Evolutionary conservation across 1,284 basidiomycete species (phyloP).

Genomic region (Apiotrichum siamense): DNA sequence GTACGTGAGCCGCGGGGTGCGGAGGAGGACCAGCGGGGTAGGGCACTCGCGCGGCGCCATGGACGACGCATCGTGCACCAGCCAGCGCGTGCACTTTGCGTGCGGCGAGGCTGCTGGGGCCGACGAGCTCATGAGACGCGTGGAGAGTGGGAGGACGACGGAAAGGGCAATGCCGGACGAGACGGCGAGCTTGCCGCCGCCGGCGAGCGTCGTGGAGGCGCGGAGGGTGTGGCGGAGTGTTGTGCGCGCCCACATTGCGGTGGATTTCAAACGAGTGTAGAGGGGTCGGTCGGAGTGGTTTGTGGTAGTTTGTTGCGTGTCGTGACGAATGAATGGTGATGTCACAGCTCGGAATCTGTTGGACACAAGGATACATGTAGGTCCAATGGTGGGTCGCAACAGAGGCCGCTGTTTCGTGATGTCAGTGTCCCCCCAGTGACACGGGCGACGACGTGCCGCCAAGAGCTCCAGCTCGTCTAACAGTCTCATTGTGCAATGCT

Average conservation of each 20-base stretch:
- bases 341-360: too few relatives aligned
- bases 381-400: too few relatives aligned
- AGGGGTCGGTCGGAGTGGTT: not conserved
- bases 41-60: constrained; percentile 35
- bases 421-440: too few relatives aligned
- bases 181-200: not conserved
- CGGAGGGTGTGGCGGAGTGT: not conserved
- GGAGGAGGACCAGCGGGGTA: constrained; percentile 36
- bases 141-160: not conserved
- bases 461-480: too few relatives aligned
- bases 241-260: not conserved
- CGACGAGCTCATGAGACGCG: not conserved
- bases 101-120: not conserved
- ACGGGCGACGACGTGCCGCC: too few relatives aligned
- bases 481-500: too few relatives aligned
- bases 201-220: not conserved
- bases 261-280: too few relatives aligned
- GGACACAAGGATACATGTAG: too few relatives aligned
- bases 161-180: not conserved
- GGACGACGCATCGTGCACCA: constrained; percentile 27
- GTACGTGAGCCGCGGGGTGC: constrained; percentile 22
- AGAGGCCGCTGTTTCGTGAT: too few relatives aligned
- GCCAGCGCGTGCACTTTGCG: constrained; percentile 25
- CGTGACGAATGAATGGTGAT: too few relatives aligned
- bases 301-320: too few relatives aligned